Base-by-base conservation (phyloP, 306 rosid genomes). In the Begonia masoniana region DNA sequence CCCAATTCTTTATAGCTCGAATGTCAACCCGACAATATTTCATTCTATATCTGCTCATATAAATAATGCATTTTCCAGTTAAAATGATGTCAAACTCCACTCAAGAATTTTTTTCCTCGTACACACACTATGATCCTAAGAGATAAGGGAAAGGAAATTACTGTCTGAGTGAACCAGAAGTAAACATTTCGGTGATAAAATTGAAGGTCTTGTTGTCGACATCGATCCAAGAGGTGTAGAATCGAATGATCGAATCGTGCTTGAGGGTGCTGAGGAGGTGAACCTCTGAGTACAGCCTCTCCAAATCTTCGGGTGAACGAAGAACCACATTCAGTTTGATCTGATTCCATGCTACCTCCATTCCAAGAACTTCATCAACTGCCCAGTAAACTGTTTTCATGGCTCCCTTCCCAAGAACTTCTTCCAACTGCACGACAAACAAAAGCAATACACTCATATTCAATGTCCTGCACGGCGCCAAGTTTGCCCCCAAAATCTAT, bases 311-410 rank as follows among this genome's bases (percentile, higher is more conserved):
- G 1, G 83, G 87, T 8, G 78, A 68, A 43, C 76, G 70, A 58
- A 87, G 85, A 13, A 82, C 91, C 47, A 81, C 80, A 0, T 69
- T 81, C 60, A 87, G 81, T 56, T 62, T 78, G 54, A 83, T 91
- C 51, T 81, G 96, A 65, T 74, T 87, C 96, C 96, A 87, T 14
- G 96, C 96, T 55, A 83, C 94, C 68, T 87, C 96, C 62, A 81
- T 71, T 54, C 96, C 96, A 56, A 81, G 82, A 54, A 76, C 68
- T 72, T 73, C 85, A 59, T 87, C 96, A 53, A 87, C 79, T 59
- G 96, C 96, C 77, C 73, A 79, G 75, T 83, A 87, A 68, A 87
- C 96, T 19, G 79, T 81, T 54, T 87, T 87, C 94, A 73, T 84
- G 47, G 96, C 94, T 51, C 96, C 96, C 73, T 84, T 87, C 42